Evolutionary conservation across 495 filamentous ascomycete genomes (phyloP), one percentile per base, ranked within the genome.

Genomic region (Aspergillus ostianus): DNA sequence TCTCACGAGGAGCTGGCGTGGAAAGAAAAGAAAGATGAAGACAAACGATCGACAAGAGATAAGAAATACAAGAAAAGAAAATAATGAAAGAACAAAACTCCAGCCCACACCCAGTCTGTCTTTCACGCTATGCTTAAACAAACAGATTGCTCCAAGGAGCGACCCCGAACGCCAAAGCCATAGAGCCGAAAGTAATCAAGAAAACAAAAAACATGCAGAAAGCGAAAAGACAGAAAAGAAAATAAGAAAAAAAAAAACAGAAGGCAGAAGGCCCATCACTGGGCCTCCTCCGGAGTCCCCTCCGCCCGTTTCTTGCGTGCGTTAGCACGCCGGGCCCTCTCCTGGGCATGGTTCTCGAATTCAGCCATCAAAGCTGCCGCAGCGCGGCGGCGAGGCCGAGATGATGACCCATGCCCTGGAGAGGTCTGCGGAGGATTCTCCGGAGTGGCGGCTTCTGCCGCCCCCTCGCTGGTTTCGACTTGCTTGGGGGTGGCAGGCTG

Each of bases 381-480:
- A 15, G 66, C 66, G n/a, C 60, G 61, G 23, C 66, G 66, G 26
- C 63, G 66, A 26, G 66, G 66, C 15, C 66, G 47, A 26, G 47
- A 49, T 19, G 47, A 49, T 19, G 47, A 20, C 8, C 47, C 36
- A 0, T 49, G 47, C 47, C 18, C 7, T 21, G 21, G 47, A 49
- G 19, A 20, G 9, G 18, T 6, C 9, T 4, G 18, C 6, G 47
- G 47, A 49, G 21, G 47, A 6, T 49, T 49, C 47, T 49, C 21
- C 47, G 19, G 47, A 49, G 47, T 19, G 36, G 36, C 36, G 36
- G 36, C 36, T 13, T 41, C 36, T 41, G 36, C 36, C 36, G 15
- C 36, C 36, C 36, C 36, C 48, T 51, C 48, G 48, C 48, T 51
- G 20, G 48, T 41, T 6, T 41, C 13, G 4, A 1, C 0, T 15